Base-by-base conservation (phyloP, 2,329 filamentous ascomycete species). In the Aureobasidium leucospermi region DNA sequence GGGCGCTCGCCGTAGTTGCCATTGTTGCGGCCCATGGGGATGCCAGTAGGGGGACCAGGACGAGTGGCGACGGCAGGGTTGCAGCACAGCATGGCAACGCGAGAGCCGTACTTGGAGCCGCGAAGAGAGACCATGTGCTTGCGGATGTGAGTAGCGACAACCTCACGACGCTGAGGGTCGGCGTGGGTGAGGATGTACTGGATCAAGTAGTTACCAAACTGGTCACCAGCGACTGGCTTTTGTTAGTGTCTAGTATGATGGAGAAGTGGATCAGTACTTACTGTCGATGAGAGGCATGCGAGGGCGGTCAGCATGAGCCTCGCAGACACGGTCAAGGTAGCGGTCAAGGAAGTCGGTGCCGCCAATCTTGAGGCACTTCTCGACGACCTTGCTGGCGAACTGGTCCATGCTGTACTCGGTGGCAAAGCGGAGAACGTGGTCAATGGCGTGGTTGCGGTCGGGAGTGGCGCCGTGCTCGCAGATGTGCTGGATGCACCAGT, bases 81-180 rank as follows among this genome's bases (percentile, higher is more conserved):
- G 76, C 90, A 96, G 78, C 95, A 99, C 58, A 99, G 87, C 93
- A 99, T 97, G 34, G 94, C 94, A 63, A 99, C 94, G 60, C 94
- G 90, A 61, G 94, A 99, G 62, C 94, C 94, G 72, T 97, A 99
- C 75, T 99, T 99, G 70, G 94, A 97, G 60, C 94, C 94, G 62
- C 94, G 89, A 51, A 99, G 87, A 60, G 94, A 99, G 8, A 99
- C 94, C 94, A 99, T 99, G 75, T 99, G 94, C 82, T 97, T 97
- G 67, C 83, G 88, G 68, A 99, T 96, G 71, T 99, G 94, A 60
- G 86, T 86, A 49, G 92, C 91, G 65, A 99, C 94, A 65, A 96
- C 79, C 71, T 99, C 95, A 61, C 91, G 89, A 72, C 97, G 94
- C 72, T 95, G 90, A 58, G 88, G 80, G 60, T 86, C 85, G 62